Evolutionary conservation across 164 flowering plant species (phyloP), one percentile per base, ranked within the genome.

Genomic region (Malania oleifera): DNA sequence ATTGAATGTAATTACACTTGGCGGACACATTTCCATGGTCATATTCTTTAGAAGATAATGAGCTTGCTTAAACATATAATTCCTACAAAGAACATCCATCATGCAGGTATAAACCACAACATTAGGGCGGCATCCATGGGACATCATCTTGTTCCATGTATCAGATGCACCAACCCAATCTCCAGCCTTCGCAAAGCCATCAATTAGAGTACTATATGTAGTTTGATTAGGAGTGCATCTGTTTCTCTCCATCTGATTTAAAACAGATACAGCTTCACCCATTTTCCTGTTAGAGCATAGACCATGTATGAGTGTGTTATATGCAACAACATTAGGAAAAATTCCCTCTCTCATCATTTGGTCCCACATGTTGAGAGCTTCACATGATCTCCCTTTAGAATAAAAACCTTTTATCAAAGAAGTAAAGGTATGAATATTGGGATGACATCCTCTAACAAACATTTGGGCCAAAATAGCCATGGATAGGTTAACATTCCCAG

Each of bases 61-160:
- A 59, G 91, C 98, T 64, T 82, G 70, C 60, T 77, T 29, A 67
- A 83, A 83, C 95, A 82, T 72, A 45, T 60, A 75, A 52, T 72
- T 78, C 64, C 69, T 71, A 52, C 87, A 83, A 62, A 91, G 84
- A 23, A 64, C 85, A 68, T 79, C 86, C 62, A 91, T 77, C 96
- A 89, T 86, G 76, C 80, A 73, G 15, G 96, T 89, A 50, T 83
- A 85, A 12, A 66, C 71, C 56, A 91, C 89, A 60, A 80, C 87
- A 72, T 91, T 91, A 7, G 98, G 98, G 28, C 38, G 72, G 60
- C 91, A 83, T 25, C 91, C 86, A 15, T 39, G 39, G 11, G 60
- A 62, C 49, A 83, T 78, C 96, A 91, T 89, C 71, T 50, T 71
- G 74, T 89, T 85, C 95, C 96, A 91, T 35, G 58, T 68, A 54